Evolutionary conservation across 2,329 filamentous ascomycete genomes (phyloP).

Genomic region (Cytospora piceae): DNA sequence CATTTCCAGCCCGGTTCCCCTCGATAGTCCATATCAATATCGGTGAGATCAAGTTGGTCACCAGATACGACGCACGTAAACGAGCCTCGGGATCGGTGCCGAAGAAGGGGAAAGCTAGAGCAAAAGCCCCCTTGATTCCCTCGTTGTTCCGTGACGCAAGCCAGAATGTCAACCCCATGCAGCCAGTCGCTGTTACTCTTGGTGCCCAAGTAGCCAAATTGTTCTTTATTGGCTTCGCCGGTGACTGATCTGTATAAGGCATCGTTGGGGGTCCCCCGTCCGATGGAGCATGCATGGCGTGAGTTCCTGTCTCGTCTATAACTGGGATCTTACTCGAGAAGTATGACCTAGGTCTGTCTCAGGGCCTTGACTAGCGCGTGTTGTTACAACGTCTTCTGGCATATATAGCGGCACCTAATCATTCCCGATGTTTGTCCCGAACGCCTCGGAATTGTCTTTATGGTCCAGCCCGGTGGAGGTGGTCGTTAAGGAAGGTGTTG

Average conservation of each 20-base stretch:
- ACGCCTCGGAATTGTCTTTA: not conserved
- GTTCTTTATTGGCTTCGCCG: not conserved
- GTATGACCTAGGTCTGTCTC: too few relatives aligned
- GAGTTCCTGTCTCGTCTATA: not conserved
- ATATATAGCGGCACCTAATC: too few relatives aligned
- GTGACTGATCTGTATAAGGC: too few relatives aligned
- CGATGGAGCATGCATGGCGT: not conserved
- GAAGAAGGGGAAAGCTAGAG: slow-evolving; percentile 21
- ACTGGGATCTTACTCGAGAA: too few relatives aligned
- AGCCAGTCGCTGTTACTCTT: slow-evolving; percentile 5
- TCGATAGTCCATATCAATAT: slow-evolving; percentile 28
- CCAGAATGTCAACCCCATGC: slow-evolving; percentile 9
- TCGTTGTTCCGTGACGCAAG: not conserved
- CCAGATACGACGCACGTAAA: slow-evolving; percentile 2
- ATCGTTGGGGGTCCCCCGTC: not conserved
- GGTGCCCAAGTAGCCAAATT: slow-evolving; percentile 10
- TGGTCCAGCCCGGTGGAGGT: not conserved
- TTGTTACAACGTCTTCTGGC: not conserved
- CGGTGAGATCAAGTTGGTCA: slow-evolving; percentile 22
- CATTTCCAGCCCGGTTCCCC: not conserved
- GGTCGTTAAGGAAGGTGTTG: not conserved
- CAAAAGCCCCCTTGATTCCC: slow-evolving; percentile 6
- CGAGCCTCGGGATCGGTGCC: slow-evolving; percentile 5
- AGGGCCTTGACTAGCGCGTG: not conserved
- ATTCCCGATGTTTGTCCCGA: not conserved